A percentile compares a stretch with the other conserved stretches of the same genome.
These are phyloP conservation scores for Hirschfeldia incana DNA, from an alignment of 345 rosid species.

Conservation along the genomic window DNA sequence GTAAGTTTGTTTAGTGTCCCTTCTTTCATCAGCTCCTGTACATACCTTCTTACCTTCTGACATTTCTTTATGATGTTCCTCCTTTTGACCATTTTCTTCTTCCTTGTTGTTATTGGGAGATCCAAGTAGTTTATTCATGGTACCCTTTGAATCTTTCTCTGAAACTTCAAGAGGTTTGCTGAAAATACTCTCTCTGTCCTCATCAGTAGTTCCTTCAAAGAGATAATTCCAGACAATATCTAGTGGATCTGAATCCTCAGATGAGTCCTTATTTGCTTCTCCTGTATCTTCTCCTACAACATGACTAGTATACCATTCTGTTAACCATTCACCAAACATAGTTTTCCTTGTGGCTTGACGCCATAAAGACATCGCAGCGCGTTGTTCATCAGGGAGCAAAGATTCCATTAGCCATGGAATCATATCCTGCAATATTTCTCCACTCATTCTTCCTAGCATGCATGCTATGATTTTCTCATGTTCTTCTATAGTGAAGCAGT, in stretches of 20 bases:
- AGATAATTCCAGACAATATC: constrained; percentile 62
- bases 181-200: constrained; percentile 29
- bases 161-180: constrained; percentile 19
- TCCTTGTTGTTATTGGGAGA: constrained; percentile 14
- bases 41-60: constrained; percentile 37
- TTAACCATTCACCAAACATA: constrained; percentile 77
- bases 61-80: constrained; percentile 12
- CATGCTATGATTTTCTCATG: constrained; percentile 69
- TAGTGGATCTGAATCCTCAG: constrained; percentile 47
- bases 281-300: constrained; percentile 28
- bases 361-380: constrained; percentile 59
- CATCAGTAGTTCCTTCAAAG: constrained; percentile 44
- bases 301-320: constrained; percentile 70
- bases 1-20: constrained; percentile 32
- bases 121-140: constrained; percentile 28
- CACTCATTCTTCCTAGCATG: constrained; percentile 72
- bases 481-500: constrained; percentile 62
- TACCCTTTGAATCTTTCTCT: constrained; percentile 10
- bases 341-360: constrained; percentile 66
- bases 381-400: constrained; percentile 60
- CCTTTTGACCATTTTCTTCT: constrained; percentile 24
- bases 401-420: constrained; percentile 73
- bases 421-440: constrained; percentile 66
- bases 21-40: constrained; percentile 31
- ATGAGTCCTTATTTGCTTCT: constrained; percentile 32